Conservation (phyloP, 208 protist genomes). For the Herpetomonas samuelpessoai region DNA sequence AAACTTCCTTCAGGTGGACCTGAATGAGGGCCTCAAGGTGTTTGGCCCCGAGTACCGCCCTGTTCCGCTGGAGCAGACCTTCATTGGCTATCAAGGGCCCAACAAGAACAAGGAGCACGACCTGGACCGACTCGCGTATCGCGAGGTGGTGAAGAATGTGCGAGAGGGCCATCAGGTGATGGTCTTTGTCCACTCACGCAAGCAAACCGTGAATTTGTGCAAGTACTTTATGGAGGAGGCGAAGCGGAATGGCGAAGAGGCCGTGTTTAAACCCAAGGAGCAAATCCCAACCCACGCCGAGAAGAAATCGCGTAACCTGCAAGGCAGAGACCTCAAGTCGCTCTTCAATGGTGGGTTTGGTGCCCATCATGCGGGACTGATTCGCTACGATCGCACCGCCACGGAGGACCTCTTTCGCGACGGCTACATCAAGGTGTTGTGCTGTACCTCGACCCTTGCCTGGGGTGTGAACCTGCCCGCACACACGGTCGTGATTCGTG, state of each 20-base stretch:
- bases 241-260: conserved; percentile 36
- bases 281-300: conserved; percentile 36
- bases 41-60: conserved; percentile 97
- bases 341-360: conserved; percentile 93
- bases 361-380: conserved; percentile 97
- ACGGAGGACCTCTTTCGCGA: conserved; percentile 95
- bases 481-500: conserved; percentile 99
- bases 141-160: conserved; percentile 83
- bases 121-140: conserved; percentile 73
- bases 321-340: conserved; percentile 83
- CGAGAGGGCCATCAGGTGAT: conserved; percentile 96
- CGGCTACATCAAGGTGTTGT: conserved; percentile 94
- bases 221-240: conserved; percentile 91
- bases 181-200: conserved; percentile 99
- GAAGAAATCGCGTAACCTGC: conserved; percentile 56
- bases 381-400: conserved; percentile 93
- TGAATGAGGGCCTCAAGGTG: conserved; percentile 93
- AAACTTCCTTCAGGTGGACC: conserved; percentile 94
- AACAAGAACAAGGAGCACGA: conserved; percentile 41
- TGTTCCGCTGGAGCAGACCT: conserved; percentile 96
- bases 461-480: conserved; percentile 99
- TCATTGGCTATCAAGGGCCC: conserved; percentile 67
- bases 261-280: conserved; percentile 57
- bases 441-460: conserved; percentile 99
- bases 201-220: conserved; percentile 94